Evolutionary conservation across 768 basidiomycete genomes (phyloP).

Genomic region (Imleria badia): DNA sequence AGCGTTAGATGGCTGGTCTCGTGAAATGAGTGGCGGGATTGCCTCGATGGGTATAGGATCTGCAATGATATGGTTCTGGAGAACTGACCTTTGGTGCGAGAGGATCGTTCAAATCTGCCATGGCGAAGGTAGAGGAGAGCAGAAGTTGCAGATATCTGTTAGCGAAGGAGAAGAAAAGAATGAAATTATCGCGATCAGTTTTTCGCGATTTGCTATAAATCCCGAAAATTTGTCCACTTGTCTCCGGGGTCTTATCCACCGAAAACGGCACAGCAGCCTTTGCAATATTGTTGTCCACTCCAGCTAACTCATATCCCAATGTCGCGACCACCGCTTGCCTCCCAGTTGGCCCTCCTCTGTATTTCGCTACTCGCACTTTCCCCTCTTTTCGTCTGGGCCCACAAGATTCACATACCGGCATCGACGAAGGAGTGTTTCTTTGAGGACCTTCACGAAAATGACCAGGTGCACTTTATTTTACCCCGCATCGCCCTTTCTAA

Average conservation of each 20-base stretch:
- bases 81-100: slow-evolving; percentile 69
- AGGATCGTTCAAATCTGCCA: slow-evolving; percentile 61
- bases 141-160: slow-evolving; percentile 10
- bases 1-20: slow-evolving; percentile 22
- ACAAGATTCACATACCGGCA: slow-evolving; percentile 73
- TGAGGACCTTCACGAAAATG: slow-evolving; percentile 87
- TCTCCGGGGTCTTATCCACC: slow-evolving; percentile 27
- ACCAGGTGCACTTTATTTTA: slow-evolving; percentile 60
- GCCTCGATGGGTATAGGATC: slow-evolving; percentile 20
- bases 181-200: slow-evolving; percentile 25
- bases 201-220: slow-evolving; percentile 16
- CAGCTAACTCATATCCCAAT: slow-evolving; percentile 20
- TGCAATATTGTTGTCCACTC: not conserved
- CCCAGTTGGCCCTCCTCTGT: slow-evolving; percentile 42
- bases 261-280: slow-evolving; percentile 2
- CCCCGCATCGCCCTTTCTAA: not conserved
- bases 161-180: slow-evolving; percentile 19
- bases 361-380: slow-evolving; percentile 37
- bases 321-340: slow-evolving; percentile 34
- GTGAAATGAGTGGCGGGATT: slow-evolving; percentile 30
- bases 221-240: slow-evolving; percentile 10
- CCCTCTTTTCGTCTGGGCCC: slow-evolving; percentile 46
- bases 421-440: slow-evolving; percentile 94
- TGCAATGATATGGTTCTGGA: not conserved
- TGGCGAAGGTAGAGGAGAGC: slow-evolving; percentile 31